A percentile compares a stretch with the other conserved stretches of the same genome.
Evolutionary conservation across 306 rosid species (phyloP).

Genomic region (Elaeagnus macrophylla): DNA sequence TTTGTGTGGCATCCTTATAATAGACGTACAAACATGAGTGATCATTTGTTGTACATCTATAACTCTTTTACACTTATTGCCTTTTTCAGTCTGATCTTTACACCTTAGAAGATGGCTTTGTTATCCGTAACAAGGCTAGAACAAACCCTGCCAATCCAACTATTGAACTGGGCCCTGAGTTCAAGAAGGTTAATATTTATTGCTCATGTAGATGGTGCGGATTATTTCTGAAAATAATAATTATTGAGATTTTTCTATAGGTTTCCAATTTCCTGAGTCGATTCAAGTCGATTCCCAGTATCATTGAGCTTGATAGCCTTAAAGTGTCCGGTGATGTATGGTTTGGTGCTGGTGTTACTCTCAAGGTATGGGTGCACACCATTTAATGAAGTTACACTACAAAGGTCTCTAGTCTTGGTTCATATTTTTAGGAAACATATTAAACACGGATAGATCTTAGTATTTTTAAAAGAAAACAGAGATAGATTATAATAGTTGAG

Average conservation of each 20-base stretch:
- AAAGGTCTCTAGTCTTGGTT: no score
- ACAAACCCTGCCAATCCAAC: constrained; percentile 46
- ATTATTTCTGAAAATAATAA: constrained; percentile 2
- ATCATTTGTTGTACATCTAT: constrained; percentile 1
- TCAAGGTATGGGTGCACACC: constrained; percentile 37
- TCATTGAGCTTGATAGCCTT: constrained; percentile 55
- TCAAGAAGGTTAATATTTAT: constrained; percentile 47
- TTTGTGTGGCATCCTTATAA: neutral
- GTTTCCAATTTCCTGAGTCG: constrained; percentile 50
- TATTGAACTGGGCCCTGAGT: constrained; percentile 63
- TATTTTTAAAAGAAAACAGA: neutral
- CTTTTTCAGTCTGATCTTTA: constrained; percentile 61
- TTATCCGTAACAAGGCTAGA: constrained; percentile 58
- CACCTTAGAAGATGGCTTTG: constrained; percentile 36
- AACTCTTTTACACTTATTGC: constrained; percentile 12
- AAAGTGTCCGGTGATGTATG: constrained; percentile 66
- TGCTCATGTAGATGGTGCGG: neutral
- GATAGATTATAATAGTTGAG: neutral
- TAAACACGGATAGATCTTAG: neutral
- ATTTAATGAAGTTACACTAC: no score
- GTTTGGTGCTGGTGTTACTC: constrained; percentile 56
- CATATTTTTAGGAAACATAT: no score
- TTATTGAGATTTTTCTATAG: constrained; percentile 30
- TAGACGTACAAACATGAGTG: neutral
- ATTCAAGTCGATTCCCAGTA: constrained; percentile 56